phyloP scores from a whole-genome alignment of 2,329 filamentous ascomycete genomes.

The Sporothrix mexicana region DNA sequence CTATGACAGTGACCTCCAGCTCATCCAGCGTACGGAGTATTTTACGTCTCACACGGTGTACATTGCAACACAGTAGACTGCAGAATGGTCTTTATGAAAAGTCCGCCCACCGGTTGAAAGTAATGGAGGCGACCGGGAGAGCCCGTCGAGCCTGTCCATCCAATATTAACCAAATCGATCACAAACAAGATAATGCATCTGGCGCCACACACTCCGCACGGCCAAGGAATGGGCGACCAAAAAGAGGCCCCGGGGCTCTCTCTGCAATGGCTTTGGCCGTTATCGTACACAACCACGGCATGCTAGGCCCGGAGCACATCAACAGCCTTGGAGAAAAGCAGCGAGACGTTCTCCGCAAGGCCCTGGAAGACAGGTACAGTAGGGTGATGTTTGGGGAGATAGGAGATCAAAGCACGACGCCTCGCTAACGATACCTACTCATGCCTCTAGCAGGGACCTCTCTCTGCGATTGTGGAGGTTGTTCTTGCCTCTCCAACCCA shows the following conservation, averaged over 20 bases:
- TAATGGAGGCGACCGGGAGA: not conserved
- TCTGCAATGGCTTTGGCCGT: conserved; percentile 30
- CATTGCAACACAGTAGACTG: too few species aligned
- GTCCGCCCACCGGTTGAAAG: too few species aligned
- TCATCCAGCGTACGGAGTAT: too few species aligned
- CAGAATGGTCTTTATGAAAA: too few species aligned
- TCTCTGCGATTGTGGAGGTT: conserved; percentile 32
- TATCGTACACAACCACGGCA: conserved; percentile 18
- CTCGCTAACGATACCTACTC: not conserved
- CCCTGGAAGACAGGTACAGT: conserved; percentile 11
- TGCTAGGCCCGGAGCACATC: conserved; percentile 26
- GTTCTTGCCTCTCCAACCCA: not conserved
- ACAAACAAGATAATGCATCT: too few species aligned
- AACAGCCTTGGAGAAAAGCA: conserved; percentile 18
- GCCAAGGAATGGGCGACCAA: not conserved
- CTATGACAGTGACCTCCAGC: too few species aligned
- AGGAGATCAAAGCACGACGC: not conserved
- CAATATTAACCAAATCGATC: too few species aligned
- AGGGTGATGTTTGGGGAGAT: too few species aligned
- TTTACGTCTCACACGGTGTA: too few species aligned
- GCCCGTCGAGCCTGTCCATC: not conserved
- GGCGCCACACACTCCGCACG: too few species aligned
- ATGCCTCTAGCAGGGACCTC: not conserved
- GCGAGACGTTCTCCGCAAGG: not conserved
- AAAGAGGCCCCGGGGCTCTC: conserved; percentile 31